Base-by-base conservation (phyloP, 2,329 filamentous ascomycete species). In the Neodidymelliopsis sp. region DNA sequence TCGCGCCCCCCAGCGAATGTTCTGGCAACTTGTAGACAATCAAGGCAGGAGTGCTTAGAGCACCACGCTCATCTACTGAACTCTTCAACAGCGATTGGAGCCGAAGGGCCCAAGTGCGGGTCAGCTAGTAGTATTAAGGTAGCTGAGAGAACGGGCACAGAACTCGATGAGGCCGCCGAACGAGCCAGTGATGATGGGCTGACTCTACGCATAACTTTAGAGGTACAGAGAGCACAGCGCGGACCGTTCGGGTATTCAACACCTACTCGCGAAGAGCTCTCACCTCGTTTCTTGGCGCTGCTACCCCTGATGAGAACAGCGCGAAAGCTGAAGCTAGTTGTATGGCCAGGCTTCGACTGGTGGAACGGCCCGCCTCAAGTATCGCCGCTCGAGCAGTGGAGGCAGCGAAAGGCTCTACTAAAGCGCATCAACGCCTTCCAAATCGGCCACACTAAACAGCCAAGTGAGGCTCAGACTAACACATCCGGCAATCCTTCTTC, bases 291-390 rank as follows among this genome's bases (percentile, higher is more conserved):
- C 25, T 20, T 65, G n/a, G 56, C 55, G 4, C 20, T 69, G 7
- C 33, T 64, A 1, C 65, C 65, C 3, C 37, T 63, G 1, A 53
- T 67, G 25, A 20, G 54, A 6, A 48, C 38, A 25, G 29, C 57
- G 1, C 57, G 39, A 11, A 67, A 50, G 22, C 37, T 69, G n/a
- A 60, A 56, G 16, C 37, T 70, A 9, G 33, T 56, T 4, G 49
- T 69, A 0, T 69, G 60, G 65, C 56, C 58, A 3, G 63, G 60
- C 1, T 67, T 53, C 36, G 59, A 66, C 23, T 69, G 64, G 64
- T 66, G 49, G 49, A 43, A 43, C 23, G 38, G 49, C 3, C 37
- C 37, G 15, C 22, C 38, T 9, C 18, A 43, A 20, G 23, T 16
- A 15, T 47, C 43, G 15, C 28, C 42, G 11, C 20, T 49, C 13